These are phyloP conservation scores for Wolfiporia cocos DNA, from an alignment of 1,284 basidiomycete species.

Conservation along the genomic window DNA sequence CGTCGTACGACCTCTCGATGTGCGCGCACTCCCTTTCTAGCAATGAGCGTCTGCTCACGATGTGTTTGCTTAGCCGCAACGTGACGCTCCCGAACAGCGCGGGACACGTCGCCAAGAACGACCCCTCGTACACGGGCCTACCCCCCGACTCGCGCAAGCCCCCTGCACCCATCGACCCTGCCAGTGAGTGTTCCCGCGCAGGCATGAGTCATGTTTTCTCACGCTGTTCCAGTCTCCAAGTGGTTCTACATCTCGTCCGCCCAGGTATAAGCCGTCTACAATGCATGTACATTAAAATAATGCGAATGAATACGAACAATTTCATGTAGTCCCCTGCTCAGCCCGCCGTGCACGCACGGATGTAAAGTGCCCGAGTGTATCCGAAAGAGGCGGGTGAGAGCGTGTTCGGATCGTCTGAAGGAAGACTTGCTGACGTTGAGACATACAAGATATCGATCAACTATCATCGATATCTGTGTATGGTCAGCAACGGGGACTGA, in stretches of 20 bases:
- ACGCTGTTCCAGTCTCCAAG: constrained; percentile 62
- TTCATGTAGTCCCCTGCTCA: constrained; percentile 10
- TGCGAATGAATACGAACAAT: constrained; percentile 16
- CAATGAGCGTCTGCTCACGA: constrained; percentile 14
- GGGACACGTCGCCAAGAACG: constrained; percentile 58
- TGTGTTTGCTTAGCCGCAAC: constrained; percentile 45
- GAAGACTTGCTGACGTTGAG: not conserved
- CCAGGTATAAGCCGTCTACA: constrained; percentile 45
- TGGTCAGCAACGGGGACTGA: no score
- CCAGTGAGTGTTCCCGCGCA: constrained; percentile 56
- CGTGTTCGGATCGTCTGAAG: not conserved
- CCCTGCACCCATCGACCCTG: constrained; percentile 82
- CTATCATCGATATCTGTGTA: no score
- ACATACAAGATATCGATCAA: no score
- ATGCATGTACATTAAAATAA: constrained; percentile 13
- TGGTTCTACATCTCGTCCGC: constrained; percentile 89
- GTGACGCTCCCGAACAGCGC: constrained; percentile 72
- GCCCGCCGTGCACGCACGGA: constrained; percentile 10
- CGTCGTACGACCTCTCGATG: constrained; percentile 76
- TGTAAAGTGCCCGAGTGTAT: no score
- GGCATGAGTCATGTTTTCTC: constrained; percentile 16
- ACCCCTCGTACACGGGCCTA: constrained; percentile 61
- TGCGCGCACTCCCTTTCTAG: constrained; percentile 35
- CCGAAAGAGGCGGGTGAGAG: no score
- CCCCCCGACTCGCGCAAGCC: constrained; percentile 80